Evolutionary conservation across 331 rosid genomes (phyloP).

Genomic region (Ulmus americana): DNA sequence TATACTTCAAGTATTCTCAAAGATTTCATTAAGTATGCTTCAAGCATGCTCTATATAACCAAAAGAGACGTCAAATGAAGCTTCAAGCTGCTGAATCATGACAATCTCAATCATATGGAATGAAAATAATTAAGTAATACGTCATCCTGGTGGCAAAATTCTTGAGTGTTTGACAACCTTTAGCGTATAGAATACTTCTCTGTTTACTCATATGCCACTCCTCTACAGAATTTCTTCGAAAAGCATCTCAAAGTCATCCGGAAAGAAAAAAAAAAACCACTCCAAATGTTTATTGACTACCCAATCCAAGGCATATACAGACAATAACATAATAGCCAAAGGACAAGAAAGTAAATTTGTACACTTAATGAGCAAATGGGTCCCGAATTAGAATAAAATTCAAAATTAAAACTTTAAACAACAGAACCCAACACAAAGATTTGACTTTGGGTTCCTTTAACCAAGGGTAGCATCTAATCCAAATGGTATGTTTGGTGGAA

Average conservation of each 20-base stretch:
- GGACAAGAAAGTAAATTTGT: constrained; percentile 6
- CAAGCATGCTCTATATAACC: not conserved
- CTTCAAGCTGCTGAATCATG: constrained; percentile 1
- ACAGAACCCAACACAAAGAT: constrained; percentile 21
- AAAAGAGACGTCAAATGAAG: not conserved
- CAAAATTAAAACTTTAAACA: not conserved
- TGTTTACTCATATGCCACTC: not conserved
- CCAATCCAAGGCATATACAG: not conserved
- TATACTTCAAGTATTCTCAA: not conserved
- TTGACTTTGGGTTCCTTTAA: constrained; percentile 33
- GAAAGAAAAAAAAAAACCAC: not conserved
- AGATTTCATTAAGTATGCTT: no score
- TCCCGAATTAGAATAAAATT: not conserved
- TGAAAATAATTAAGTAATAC: not conserved
- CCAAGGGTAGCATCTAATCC: constrained; percentile 21
- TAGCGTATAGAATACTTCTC: not conserved
- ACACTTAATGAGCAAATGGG: not conserved
- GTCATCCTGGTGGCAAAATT: not conserved
- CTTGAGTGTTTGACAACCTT: not conserved
- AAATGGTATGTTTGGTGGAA: constrained; percentile 50
- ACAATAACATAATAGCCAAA: constrained; percentile 3
- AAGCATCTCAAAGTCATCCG: not conserved
- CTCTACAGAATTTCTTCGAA: not conserved
- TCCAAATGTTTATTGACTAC: not conserved
- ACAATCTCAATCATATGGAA: not conserved